phyloP scores from a whole-genome alignment of 2,329 filamentous ascomycete species.

The Hypocrella siamensis region DNA sequence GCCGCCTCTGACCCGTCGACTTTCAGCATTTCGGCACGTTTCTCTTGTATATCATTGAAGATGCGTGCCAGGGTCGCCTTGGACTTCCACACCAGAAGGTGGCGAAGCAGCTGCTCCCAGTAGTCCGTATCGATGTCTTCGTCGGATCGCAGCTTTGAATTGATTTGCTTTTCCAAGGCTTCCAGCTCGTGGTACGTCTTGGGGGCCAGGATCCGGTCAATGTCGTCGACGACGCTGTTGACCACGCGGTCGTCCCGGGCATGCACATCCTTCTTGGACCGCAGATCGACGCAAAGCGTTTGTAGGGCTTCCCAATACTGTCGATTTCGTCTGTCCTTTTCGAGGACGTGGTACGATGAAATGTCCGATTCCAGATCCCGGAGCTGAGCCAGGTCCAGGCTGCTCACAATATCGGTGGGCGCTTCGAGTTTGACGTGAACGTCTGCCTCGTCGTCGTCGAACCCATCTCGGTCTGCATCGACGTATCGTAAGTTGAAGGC shows the following conservation, averaged over 20 bases:
- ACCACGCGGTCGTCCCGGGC: conserved; percentile 57
- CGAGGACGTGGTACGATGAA: conserved; percentile 60
- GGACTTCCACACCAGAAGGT: conserved; percentile 79
- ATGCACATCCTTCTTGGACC: conserved; percentile 46
- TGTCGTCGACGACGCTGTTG: conserved; percentile 69
- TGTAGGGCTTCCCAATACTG: conserved; percentile 91
- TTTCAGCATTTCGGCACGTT: conserved; percentile 2
- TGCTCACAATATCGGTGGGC: conserved; percentile 67
- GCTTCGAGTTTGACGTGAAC: conserved; percentile 59
- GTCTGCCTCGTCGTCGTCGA: conserved; percentile 73
- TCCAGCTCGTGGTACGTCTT: conserved; percentile 83
- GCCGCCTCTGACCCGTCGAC: conserved; percentile 3
- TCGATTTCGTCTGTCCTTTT: conserved; percentile 60
- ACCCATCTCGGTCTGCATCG: conserved; percentile 67
- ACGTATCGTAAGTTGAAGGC: conserved; percentile 82
- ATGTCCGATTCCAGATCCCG: conserved; percentile 72
- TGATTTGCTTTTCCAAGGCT: conserved; percentile 73
- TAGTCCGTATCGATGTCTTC: conserved; percentile 94
- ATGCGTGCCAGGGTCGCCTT: conserved; percentile 70
- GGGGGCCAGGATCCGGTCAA: conserved; percentile 71
- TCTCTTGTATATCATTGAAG: conserved; percentile 48
- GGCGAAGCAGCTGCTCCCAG: conserved; percentile 84
- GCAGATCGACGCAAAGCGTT: conserved; percentile 64
- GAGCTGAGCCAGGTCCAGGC: conserved; percentile 50
- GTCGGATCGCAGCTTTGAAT: conserved; percentile 69